These are phyloP conservation scores for Emmonsiellopsis sp. DNA, from an alignment of 2,329 filamentous ascomycete species.

Conservation along the genomic window DNA sequence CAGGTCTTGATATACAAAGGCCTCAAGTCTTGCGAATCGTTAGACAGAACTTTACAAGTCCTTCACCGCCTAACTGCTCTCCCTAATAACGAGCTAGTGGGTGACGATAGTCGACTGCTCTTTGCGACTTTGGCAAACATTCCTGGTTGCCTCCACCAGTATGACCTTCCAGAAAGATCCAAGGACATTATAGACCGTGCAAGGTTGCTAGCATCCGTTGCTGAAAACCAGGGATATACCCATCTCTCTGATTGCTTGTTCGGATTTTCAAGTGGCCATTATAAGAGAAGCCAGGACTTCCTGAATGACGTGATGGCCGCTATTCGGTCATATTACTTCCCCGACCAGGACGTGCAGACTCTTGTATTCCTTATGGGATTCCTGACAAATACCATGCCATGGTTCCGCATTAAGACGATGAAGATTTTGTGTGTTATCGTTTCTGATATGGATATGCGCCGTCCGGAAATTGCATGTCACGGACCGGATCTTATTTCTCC, in stretches of 20 bases:
- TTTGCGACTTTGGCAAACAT: constrained; percentile 88
- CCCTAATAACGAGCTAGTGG: constrained; percentile 70
- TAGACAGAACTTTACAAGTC: constrained; percentile 66
- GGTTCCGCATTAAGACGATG: constrained; percentile 92
- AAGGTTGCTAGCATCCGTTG: constrained; percentile 59
- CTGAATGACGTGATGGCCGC: constrained; percentile 63
- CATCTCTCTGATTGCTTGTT: constrained; percentile 60
- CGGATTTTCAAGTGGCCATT: constrained; percentile 58
- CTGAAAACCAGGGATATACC: constrained; percentile 60
- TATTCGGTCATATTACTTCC: constrained; percentile 69
- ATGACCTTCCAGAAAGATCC: constrained; percentile 52
- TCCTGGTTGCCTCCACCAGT: constrained; percentile 69
- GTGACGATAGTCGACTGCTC: constrained; percentile 70
- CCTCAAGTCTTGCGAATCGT: constrained; percentile 72
- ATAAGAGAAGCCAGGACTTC: constrained; percentile 64
- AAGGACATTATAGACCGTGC: constrained; percentile 52
- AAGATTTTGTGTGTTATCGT: constrained; percentile 76
- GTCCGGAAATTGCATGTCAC: constrained; percentile 78
- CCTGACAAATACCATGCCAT: constrained; percentile 76
- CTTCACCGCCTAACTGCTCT: constrained; percentile 70
- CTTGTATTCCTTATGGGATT: constrained; percentile 85
- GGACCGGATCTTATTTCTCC: constrained; percentile 94
- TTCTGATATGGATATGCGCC: constrained; percentile 85
- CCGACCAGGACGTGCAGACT: constrained; percentile 71
- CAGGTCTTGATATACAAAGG: constrained; percentile 86